phyloP scores from a whole-genome alignment of 2,329 filamentous ascomycete genomes.

The Whalleya microplaca region DNA sequence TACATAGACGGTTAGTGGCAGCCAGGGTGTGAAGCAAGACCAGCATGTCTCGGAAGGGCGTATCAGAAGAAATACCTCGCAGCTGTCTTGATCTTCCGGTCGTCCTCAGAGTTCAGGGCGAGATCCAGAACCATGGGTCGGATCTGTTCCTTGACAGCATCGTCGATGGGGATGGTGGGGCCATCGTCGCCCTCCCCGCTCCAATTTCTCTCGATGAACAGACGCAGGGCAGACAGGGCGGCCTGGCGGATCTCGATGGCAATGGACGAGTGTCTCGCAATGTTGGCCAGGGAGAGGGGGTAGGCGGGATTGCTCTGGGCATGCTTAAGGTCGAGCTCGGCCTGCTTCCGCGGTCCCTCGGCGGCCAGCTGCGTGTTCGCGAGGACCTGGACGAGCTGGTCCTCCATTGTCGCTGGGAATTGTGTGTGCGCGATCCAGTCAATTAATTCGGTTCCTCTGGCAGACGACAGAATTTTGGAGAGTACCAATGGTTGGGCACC shows the following conservation, averaged over 20 bases:
- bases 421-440: slow-evolving; percentile 12
- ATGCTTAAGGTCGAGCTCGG: slow-evolving; percentile 79
- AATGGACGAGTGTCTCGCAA: slow-evolving; percentile 77
- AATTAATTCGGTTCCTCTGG: not conserved
- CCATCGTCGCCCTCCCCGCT: slow-evolving; percentile 73
- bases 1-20: slow-evolving; percentile 34
- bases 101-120: slow-evolving; percentile 71
- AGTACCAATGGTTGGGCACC: not conserved
- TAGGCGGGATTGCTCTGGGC: slow-evolving; percentile 73
- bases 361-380: slow-evolving; percentile 81
- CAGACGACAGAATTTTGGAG: not conserved
- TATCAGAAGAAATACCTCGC: slow-evolving; percentile 65
- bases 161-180: slow-evolving; percentile 66
- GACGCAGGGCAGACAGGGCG: slow-evolving; percentile 77
- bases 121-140: slow-evolving; percentile 77
- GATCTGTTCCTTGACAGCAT: slow-evolving; percentile 74
- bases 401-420: slow-evolving; percentile 67
- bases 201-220: slow-evolving; percentile 86
- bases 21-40: not conserved
- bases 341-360: slow-evolving; percentile 78
- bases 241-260: slow-evolving; percentile 79
- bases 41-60: slow-evolving; percentile 5
- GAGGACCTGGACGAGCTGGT: slow-evolving; percentile 87
- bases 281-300: slow-evolving; percentile 76
- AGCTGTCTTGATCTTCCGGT: slow-evolving; percentile 86